These are phyloP conservation scores for Linderina pennispora DNA, from an alignment of 192 early-diverging fungal genomes.

Conservation along the genomic window DNA sequence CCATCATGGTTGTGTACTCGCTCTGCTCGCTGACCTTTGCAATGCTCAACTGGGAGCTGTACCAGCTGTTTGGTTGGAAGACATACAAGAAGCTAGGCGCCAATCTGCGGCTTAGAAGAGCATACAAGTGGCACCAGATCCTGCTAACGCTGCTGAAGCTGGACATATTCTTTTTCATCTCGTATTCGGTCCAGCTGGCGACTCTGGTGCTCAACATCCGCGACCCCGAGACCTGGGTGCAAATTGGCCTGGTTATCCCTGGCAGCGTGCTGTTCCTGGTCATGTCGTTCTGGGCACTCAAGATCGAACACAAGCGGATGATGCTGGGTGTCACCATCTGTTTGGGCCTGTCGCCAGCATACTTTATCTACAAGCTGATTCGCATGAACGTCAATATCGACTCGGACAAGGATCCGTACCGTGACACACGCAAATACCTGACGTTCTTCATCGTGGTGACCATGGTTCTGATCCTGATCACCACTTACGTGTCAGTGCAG, in stretches of 20 bases:
- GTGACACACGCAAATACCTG: conserved; percentile 47
- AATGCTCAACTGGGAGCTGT: conserved; percentile 51
- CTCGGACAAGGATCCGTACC: conserved; percentile 42
- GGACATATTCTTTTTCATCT: conserved; percentile 73
- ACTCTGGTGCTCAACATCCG: conserved; percentile 55
- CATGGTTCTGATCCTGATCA: conserved; percentile 40
- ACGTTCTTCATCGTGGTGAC: conserved; percentile 49
- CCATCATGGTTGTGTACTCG: conserved; percentile 46
- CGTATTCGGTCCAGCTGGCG: conserved; percentile 70
- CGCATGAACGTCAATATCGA: conserved; percentile 48
- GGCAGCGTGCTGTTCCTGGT: conserved; percentile 47
- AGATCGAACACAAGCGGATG: conserved; percentile 36
- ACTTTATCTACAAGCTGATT: conserved; percentile 51
- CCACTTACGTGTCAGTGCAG: conserved; percentile 39
- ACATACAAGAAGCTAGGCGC: conserved; percentile 82
- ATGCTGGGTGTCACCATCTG: conserved; percentile 47
- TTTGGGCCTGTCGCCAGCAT: conserved; percentile 38
- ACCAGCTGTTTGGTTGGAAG: conserved; percentile 78
- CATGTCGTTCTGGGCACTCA: conserved; percentile 47
- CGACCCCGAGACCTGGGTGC: conserved; percentile 50
- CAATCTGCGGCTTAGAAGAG: conserved; percentile 65
- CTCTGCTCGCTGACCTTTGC: conserved; percentile 44
- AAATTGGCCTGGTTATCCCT: conserved; percentile 51
- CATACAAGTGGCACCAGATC: conserved; percentile 73
- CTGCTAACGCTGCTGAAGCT: conserved; percentile 78